Base-by-base conservation (phyloP, 805 yeast genomes). In the Hanseniaspora opuntiae region DNA sequence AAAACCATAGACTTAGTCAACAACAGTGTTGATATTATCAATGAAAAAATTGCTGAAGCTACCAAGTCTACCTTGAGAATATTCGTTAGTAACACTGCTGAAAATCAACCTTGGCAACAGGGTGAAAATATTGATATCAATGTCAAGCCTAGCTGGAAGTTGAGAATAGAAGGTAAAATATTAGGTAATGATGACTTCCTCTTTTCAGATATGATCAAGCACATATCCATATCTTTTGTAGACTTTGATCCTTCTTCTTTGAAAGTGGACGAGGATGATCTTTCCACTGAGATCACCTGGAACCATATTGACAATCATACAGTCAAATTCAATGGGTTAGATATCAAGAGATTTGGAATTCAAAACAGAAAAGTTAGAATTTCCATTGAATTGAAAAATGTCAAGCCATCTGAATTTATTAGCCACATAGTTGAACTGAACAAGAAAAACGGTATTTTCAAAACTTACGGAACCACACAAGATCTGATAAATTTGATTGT, bases 41-140 rank as follows among this genome's bases (percentile, higher is more conserved):
- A 59, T 32, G 44, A 30, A 3, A 61, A 68, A 37, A 44, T 44
- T 8, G 22, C 37, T 32, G 61, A 60, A 6, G 61, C 58, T 20
- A 77, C 76, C 57, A 78, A 78, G 37, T 82, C 84, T 52, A 73
- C 75, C 14, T 73, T 93, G 60, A 77, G 97, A 54, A 76, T 93
- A 17, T 90, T 81, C 63, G 73, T 93, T 19, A 87, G 89, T 61
- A 87, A 86, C 63, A 82, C 86, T 4, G 72, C 84, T 32, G 85
- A 82, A 57, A 85, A 86, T 64, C 97, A 90, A 68, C 86, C 90
- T 44, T 93, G 97, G 97, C 90, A 84, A 64, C 57, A 62, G 25
- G 45, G 45, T n/a, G 41, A 44, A 20, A 30, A 44, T 5, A 49
- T 51, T 33, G 48, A 44, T 19, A 28, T 44, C 3, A 33, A 44